Percentiles rank a stretch among this genome's conserved stretches.
phyloP scores from a whole-genome alignment of 1,284 basidiomycete species.

The Ganoderma multipileum region DNA sequence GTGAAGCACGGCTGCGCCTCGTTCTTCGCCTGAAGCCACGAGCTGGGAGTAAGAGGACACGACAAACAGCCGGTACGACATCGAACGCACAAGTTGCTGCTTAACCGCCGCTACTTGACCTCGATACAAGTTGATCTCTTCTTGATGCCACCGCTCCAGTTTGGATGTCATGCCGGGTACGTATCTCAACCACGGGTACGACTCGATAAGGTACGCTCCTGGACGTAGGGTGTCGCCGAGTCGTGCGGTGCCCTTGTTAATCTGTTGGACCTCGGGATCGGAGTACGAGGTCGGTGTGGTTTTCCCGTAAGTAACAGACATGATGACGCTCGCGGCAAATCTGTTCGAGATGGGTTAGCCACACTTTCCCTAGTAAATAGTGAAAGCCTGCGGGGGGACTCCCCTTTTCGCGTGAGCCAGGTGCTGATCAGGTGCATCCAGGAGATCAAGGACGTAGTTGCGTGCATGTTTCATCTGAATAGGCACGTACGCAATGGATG shows the following conservation, averaged over 20 bases:
- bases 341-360: constrained; percentile 39
- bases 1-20: constrained; percentile 56
- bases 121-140: constrained; percentile 64
- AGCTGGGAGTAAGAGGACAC: background rate
- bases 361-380: background rate
- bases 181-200: constrained; percentile 59
- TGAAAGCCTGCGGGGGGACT: background rate
- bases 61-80: background rate
- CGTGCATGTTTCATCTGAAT: constrained; percentile 27
- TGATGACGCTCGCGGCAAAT: constrained; percentile 68
- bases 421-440: constrained; percentile 17
- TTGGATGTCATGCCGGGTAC: constrained; percentile 64
- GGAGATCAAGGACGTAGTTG: constrained; percentile 20
- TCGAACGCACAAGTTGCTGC: constrained; percentile 48
- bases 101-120: constrained; percentile 54
- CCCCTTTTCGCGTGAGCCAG: constrained; percentile 15
- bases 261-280: constrained; percentile 62
- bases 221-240: constrained; percentile 59
- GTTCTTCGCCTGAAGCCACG: constrained; percentile 40
- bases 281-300: constrained; percentile 52
- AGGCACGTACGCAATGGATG: constrained; percentile 19
- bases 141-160: constrained; percentile 56
- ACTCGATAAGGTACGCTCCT: constrained; percentile 63
- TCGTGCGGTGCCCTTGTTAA: constrained; percentile 55
- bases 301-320: constrained; percentile 73